These are phyloP conservation scores for Xylaria grammica DNA, from an alignment of 495 filamentous ascomycete species.

Conservation along the genomic window DNA sequence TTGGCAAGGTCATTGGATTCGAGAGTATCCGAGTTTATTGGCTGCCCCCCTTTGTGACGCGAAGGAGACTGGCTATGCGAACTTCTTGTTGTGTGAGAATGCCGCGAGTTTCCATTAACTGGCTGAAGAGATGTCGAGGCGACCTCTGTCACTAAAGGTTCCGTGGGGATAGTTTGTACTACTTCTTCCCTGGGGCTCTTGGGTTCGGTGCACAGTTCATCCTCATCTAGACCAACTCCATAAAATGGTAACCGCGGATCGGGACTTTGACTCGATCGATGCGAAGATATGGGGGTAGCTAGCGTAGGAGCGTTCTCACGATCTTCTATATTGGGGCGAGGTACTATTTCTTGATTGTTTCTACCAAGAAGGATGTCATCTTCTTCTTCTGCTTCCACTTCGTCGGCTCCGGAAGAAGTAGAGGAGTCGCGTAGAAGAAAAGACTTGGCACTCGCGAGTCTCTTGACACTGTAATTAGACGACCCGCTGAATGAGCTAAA, in stretches of 20 bases:
- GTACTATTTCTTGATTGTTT: slow-evolving; percentile 8
- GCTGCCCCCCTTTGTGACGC: slow-evolving; percentile 8
- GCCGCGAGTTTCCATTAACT: neutral
- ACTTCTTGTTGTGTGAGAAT: neutral
- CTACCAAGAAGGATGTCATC: slow-evolving; percentile 31
- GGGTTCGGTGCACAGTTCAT: neutral
- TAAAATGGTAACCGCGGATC: neutral
- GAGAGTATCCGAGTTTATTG: neutral
- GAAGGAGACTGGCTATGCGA: neutral
- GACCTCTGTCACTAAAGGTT: neutral
- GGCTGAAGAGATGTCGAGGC: neutral
- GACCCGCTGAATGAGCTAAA: neutral
- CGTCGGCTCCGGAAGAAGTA: neutral
- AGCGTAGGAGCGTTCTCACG: neutral
- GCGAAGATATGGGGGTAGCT: neutral
- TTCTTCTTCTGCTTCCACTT: slow-evolving; percentile 25
- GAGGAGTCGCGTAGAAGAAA: slow-evolving; percentile 16
- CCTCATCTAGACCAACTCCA: neutral
- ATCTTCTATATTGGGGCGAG: neutral
- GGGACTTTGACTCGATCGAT: neutral
- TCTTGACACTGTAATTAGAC: slow-evolving; percentile 14
- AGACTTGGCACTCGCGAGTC: slow-evolving; percentile 18
- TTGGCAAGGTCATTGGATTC: neutral
- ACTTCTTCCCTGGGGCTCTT: neutral
- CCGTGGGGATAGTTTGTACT: neutral